phyloP scores from a whole-genome alignment of 306 rosid genomes.

The Argentina anserina region DNA sequence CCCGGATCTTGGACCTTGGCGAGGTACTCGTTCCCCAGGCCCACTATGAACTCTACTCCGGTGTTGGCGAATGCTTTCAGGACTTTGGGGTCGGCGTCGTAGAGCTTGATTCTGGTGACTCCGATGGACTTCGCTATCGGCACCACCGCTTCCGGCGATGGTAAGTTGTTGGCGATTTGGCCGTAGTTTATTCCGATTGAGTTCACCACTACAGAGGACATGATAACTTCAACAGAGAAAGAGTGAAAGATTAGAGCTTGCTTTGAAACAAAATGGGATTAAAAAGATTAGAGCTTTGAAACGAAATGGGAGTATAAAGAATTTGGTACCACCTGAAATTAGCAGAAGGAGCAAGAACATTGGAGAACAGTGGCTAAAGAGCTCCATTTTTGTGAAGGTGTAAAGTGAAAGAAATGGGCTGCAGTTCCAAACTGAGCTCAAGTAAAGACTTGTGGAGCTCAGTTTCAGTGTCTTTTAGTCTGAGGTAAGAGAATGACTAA shows the following conservation, averaged over 20 bases:
- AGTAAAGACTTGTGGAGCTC: background rate
- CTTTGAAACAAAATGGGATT: background rate
- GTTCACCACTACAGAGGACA: constrained; percentile 28
- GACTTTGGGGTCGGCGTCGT: constrained; percentile 82
- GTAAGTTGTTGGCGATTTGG: constrained; percentile 87
- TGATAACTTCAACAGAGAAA: constrained; percentile 25
- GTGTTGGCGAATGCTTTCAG: constrained; percentile 74
- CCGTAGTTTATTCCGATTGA: constrained; percentile 92
- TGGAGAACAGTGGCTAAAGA: background rate
- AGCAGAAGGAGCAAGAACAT: background rate
- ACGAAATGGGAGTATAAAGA: background rate
- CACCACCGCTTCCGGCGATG: constrained; percentile 55
- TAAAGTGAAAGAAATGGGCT: background rate
- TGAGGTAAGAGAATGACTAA: background rate
- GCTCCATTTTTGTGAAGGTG: constrained; percentile 6
- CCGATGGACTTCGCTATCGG: constrained; percentile 71
- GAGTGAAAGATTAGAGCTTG: background rate
- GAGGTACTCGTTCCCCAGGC: constrained; percentile 73
- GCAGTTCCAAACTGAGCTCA: background rate
- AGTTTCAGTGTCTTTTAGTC: background rate
- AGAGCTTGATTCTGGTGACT: constrained; percentile 80
- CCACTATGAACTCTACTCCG: constrained; percentile 70
- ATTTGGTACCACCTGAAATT: constrained; percentile 16
- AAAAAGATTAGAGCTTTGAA: background rate
- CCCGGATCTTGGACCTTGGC: constrained; percentile 57